Conservation (phyloP, 805 yeast species). For the Schwanniomyces sp. region DNA sequence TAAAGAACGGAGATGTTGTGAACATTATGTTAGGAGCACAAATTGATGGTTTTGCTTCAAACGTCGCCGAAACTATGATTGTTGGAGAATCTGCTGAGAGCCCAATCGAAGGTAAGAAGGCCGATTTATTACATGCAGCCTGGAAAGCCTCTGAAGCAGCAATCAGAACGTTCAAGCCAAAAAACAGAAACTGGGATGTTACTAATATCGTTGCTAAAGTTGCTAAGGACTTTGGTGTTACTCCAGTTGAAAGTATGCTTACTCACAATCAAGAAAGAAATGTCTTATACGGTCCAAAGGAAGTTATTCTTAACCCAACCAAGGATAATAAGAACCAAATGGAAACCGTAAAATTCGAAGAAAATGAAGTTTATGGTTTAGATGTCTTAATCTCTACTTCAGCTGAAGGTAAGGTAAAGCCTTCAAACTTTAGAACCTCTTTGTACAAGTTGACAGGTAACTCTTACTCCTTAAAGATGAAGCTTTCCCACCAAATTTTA, state of each 20-base stretch:
- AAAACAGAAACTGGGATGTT: slow-evolving; percentile 73
- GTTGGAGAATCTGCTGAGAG: slow-evolving; percentile 49
- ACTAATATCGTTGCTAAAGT: slow-evolving; percentile 65
- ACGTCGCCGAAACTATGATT: slow-evolving; percentile 66
- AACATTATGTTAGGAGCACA: slow-evolving; percentile 75
- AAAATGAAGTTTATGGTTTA: slow-evolving; percentile 75
- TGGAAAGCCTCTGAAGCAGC: slow-evolving; percentile 83
- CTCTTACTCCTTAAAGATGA: slow-evolving; percentile 66
- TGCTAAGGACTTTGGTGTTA: slow-evolving; percentile 56
- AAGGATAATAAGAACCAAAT: slow-evolving; percentile 64
- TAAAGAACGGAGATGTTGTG: slow-evolving; percentile 68
- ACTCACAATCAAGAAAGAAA: slow-evolving; percentile 68
- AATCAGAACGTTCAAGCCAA: slow-evolving; percentile 62
- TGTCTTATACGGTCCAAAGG: slow-evolving; percentile 71
- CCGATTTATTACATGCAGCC: slow-evolving; percentile 70
- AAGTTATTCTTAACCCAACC: slow-evolving; percentile 71
- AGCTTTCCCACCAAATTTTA: slow-evolving; percentile 65
- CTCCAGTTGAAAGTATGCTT: slow-evolving; percentile 75
- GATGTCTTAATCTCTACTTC: slow-evolving; percentile 69
- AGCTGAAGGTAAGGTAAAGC: slow-evolving; percentile 63
- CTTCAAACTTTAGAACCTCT: slow-evolving; percentile 60
- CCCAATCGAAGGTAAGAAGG: slow-evolving; percentile 55
- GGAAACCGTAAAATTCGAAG: slow-evolving; percentile 65
- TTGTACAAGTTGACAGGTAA: slow-evolving; percentile 72
- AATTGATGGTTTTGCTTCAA: slow-evolving; percentile 72